Evolutionary conservation across 2,329 filamentous ascomycete genomes (phyloP).

Genomic region (Epichloe amarillans): DNA sequence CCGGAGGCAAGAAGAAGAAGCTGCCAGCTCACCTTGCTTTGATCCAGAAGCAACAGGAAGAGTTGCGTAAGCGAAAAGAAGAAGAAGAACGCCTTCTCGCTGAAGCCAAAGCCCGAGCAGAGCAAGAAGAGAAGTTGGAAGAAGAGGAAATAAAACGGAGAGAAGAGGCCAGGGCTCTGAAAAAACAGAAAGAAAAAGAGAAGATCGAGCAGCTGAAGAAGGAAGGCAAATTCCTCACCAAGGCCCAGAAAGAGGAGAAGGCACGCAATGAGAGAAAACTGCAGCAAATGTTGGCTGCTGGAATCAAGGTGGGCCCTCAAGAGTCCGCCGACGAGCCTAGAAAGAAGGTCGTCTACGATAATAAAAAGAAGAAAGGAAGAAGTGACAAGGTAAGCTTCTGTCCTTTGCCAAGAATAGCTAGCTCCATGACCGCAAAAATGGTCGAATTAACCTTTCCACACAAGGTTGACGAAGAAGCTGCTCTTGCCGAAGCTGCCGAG

Average conservation of each 20-base stretch:
- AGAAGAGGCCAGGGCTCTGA: constrained; percentile 61
- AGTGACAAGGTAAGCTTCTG: constrained; percentile 35
- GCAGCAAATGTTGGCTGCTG: constrained; percentile 73
- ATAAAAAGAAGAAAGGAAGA: constrained; percentile 64
- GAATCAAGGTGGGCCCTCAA: constrained; percentile 55
- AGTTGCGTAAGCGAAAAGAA: constrained; percentile 51
- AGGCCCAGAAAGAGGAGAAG: constrained; percentile 74
- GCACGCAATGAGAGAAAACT: constrained; percentile 65
- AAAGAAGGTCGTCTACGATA: constrained; percentile 65
- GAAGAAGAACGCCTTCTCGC: constrained; percentile 47
- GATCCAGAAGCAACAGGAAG: constrained; percentile 74
- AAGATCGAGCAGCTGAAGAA: constrained; percentile 78
- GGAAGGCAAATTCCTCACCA: constrained; percentile 75
- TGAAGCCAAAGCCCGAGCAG: constrained; percentile 51
- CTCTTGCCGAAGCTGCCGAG: constrained; percentile 65
- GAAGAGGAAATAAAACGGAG: constrained; percentile 56
- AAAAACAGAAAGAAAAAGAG: constrained; percentile 80
- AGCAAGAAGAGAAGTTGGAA: constrained; percentile 50
- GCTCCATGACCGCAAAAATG: not conserved
- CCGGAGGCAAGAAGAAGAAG: constrained; percentile 75
- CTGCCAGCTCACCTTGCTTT: constrained; percentile 58
- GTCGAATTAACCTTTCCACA: constrained; percentile 16
- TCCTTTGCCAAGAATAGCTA: not conserved
- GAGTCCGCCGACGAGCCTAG: constrained; percentile 48
- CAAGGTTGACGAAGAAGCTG: constrained; percentile 61